phyloP scores from a whole-genome alignment of 1,139 yeast genomes.

The Sugiyamaella pinicola region DNA sequence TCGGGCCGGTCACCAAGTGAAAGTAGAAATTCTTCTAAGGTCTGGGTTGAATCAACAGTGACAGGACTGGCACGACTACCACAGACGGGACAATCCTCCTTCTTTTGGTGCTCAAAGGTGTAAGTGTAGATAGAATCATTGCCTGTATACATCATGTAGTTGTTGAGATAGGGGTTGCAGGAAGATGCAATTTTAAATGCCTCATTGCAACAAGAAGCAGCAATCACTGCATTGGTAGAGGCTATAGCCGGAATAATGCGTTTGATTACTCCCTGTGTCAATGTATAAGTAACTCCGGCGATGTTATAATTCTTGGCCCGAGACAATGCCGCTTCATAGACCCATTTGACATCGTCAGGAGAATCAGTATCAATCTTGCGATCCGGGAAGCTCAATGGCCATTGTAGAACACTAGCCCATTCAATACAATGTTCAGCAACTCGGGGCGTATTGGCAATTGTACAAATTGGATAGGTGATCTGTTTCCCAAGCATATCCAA shows the following conservation, averaged over 20 bases:
- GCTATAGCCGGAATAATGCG: slow-evolving; percentile 94
- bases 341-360: slow-evolving; percentile 67
- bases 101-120: slow-evolving; percentile 63
- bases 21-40: slow-evolving; percentile 55
- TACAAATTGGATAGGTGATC: slow-evolving; percentile 84
- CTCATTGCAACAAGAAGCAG: slow-evolving; percentile 89
- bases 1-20: slow-evolving; percentile 39
- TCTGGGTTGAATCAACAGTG: slow-evolving; percentile 44
- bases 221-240: slow-evolving; percentile 89
- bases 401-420: slow-evolving; percentile 79
- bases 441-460: slow-evolving; percentile 92
- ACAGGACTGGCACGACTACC: slow-evolving; percentile 47
- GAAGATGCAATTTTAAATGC: slow-evolving; percentile 76
- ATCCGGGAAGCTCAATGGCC: slow-evolving; percentile 59
- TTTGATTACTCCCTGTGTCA: slow-evolving; percentile 87
- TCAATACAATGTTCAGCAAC: slow-evolving; percentile 94
- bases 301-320: slow-evolving; percentile 72
- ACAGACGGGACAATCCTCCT: slow-evolving; percentile 73
- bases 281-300: slow-evolving; percentile 65
- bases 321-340: slow-evolving; percentile 55
- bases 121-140: slow-evolving; percentile 75
- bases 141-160: slow-evolving; percentile 87
- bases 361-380: slow-evolving; percentile 66
- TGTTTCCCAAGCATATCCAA: slow-evolving; percentile 72
- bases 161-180: slow-evolving; percentile 66